A percentile compares a stretch with the other conserved stretches of the same genome.
These are phyloP conservation scores for Pleurotus cornucopiae DNA, from an alignment of 768 basidiomycete species.

Conservation along the genomic window DNA sequence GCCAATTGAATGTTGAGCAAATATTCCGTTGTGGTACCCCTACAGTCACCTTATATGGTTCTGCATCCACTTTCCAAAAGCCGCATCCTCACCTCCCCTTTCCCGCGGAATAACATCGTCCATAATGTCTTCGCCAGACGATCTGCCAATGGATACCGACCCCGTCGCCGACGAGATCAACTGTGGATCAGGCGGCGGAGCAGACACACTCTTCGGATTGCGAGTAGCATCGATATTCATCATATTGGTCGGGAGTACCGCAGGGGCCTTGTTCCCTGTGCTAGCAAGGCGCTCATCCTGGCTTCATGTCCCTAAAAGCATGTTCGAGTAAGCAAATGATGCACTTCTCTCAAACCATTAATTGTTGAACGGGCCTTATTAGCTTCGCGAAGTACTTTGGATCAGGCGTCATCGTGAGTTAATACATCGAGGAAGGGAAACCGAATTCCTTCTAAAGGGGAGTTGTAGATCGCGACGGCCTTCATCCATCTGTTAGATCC, in stretches of 20 bases:
- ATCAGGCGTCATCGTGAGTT: conserved; percentile 77
- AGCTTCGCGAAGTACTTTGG: conserved; percentile 91
- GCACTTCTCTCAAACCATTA: neutral
- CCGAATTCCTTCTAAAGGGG: conserved; percentile 1
- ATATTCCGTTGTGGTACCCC: too few relatives aligned
- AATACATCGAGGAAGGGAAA: neutral
- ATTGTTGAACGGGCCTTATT: neutral
- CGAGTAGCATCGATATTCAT: conserved; percentile 75
- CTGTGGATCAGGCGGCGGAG: conserved; percentile 54
- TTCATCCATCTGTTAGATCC: conserved; percentile 83
- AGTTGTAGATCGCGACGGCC: conserved; percentile 74
- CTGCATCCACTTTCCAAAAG: too few relatives aligned
- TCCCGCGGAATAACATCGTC: too few relatives aligned
- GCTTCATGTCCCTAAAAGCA: conserved; percentile 50
- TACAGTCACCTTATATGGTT: too few relatives aligned
- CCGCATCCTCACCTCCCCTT: too few relatives aligned
- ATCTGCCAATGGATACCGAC: too few relatives aligned
- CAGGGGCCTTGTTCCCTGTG: conserved; percentile 71
- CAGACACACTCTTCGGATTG: conserved; percentile 42
- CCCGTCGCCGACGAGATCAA: conserved; percentile 11
- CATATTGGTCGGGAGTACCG: conserved; percentile 54
- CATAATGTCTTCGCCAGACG: too few relatives aligned
- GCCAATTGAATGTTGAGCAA: too few relatives aligned
- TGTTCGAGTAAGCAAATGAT: conserved; percentile 60
- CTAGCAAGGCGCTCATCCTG: conserved; percentile 47